Percentiles rank a stretch among this genome's conserved stretches.
Conservation (phyloP, 176 grass and related monocot genomes). For the Musa troglodytarum region DNA sequence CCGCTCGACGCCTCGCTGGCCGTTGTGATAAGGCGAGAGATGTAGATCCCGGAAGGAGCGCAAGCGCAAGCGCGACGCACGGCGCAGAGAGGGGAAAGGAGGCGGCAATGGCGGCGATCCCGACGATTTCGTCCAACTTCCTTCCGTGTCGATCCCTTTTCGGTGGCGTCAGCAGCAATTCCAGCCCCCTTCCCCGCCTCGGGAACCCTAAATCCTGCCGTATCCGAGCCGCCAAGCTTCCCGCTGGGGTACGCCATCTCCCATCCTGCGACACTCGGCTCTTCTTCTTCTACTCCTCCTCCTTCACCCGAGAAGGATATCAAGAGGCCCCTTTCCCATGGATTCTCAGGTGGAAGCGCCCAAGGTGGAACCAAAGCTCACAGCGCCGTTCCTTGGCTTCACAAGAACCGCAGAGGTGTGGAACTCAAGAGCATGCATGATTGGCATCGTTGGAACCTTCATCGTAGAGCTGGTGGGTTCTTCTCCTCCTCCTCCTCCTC, state of each 20-base stretch:
- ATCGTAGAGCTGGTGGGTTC: slow-evolving; percentile 64
- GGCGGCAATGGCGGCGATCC: neutral
- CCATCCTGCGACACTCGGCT: neutral
- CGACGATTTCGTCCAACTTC: slow-evolving; percentile 20
- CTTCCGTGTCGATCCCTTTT: slow-evolving; percentile 4
- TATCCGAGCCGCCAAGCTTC: slow-evolving; percentile 50
- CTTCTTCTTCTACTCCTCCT: neutral
- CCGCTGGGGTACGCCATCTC: slow-evolving; percentile 44
- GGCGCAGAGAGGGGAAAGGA: neutral
- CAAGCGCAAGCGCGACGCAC: no score
- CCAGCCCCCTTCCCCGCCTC: slow-evolving; percentile 4
- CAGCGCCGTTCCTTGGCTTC: slow-evolving; percentile 72
- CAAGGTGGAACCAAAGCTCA: slow-evolving; percentile 59
- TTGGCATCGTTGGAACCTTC: slow-evolving; percentile 64
- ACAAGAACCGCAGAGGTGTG: slow-evolving; percentile 74
- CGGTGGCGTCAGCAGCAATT: slow-evolving; percentile 13
- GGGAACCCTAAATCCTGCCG: slow-evolving; percentile 22
- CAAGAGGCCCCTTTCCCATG: no score
- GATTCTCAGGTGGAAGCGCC: slow-evolving; percentile 38
- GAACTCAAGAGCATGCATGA: slow-evolving; percentile 87
- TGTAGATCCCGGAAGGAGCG: no score
- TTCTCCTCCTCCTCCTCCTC: neutral
- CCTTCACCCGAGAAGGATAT: neutral
- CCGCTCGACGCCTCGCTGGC: no score
- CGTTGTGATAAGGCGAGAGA: no score